A percentile compares a stretch with the other conserved stretches of the same genome.
Conservation (phyloP, 1,284 basidiomycete genomes). For the Malassezia furfur region DNA sequence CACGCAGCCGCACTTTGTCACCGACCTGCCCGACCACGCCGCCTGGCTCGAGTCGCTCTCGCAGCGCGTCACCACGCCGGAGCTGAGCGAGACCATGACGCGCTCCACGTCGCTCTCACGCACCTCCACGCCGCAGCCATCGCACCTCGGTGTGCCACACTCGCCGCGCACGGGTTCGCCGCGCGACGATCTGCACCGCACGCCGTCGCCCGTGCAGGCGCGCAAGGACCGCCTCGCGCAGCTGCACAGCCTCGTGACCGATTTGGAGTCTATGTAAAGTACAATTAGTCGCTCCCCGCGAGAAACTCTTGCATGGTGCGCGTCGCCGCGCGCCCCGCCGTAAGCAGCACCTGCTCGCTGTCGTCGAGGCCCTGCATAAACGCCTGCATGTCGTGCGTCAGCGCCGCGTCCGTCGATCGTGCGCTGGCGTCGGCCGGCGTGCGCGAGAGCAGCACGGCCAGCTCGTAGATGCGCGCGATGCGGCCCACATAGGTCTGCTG, state of each 20-base stretch:
- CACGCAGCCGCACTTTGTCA: constrained; percentile 5
- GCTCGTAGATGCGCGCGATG: constrained; percentile 32
- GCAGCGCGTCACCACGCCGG: background rate
- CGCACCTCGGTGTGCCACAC: background rate
- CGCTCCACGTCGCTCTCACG: background rate
- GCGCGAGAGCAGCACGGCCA: constrained; percentile 20
- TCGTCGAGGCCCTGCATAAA: constrained; percentile 18
- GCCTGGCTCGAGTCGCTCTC: background rate
- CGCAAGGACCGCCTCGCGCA: background rate
- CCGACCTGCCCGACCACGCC: constrained; percentile 8
- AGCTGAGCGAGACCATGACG: background rate
- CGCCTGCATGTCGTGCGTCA: constrained; percentile 13
- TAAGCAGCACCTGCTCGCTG: constrained; percentile 11
- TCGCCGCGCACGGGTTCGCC: background rate
- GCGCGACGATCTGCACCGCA: background rate
- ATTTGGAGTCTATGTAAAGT: constrained; percentile 4
- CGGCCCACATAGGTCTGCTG: constrained; percentile 37
- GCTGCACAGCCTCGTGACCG: background rate
- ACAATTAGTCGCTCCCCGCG: background rate
- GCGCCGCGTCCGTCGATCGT: background rate
- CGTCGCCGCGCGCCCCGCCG: constrained; percentile 4
- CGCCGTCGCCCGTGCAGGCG: constrained; percentile 8
- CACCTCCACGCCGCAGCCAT: constrained; percentile 1
- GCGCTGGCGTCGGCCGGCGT: background rate
- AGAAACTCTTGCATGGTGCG: constrained; percentile 17